phyloP scores from a whole-genome alignment of 2,329 filamentous ascomycete species.

The Penicillium sp. region DNA sequence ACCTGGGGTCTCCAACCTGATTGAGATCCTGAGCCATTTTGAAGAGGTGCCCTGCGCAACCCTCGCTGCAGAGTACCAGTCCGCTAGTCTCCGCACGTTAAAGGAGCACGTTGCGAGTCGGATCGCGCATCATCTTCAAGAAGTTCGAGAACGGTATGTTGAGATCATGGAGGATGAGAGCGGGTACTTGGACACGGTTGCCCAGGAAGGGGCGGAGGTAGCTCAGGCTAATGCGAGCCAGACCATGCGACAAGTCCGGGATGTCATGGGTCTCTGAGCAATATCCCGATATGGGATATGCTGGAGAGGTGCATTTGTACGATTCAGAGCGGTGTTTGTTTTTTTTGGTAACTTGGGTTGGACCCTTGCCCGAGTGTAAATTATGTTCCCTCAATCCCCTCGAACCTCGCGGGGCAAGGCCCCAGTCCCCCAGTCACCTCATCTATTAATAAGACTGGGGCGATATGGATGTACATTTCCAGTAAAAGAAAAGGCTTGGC shows the following conservation, averaged over 20 bases:
- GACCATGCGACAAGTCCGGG: constrained; percentile 35
- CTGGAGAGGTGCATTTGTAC: too few relatives aligned
- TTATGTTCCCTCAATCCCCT: too few relatives aligned
- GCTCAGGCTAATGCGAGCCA: constrained; percentile 33
- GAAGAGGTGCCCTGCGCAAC: constrained; percentile 47
- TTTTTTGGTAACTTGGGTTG: too few relatives aligned
- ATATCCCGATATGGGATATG: neutral
- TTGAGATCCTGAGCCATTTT: constrained; percentile 76
- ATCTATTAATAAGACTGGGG: too few relatives aligned
- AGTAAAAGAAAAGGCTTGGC: too few relatives aligned
- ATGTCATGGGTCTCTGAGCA: constrained; percentile 33
- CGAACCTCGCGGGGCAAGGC: too few relatives aligned
- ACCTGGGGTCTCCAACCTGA: constrained; percentile 83
- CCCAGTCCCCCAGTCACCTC: too few relatives aligned
- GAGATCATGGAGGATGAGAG: constrained; percentile 29
- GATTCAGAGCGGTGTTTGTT: too few relatives aligned
- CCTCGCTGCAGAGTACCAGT: constrained; percentile 48
- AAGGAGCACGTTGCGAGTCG: constrained; percentile 63
- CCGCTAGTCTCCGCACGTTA: constrained; percentile 55
- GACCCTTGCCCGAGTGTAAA: too few relatives aligned
- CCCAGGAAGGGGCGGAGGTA: constrained; percentile 30
- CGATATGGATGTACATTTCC: too few relatives aligned
- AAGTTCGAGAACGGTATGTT: constrained; percentile 36
- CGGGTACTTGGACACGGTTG: constrained; percentile 31
- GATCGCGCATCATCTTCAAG: constrained; percentile 30